phyloP scores from a whole-genome alignment of 371 early-diverging fungal species.

The Fennellomyces sp. region DNA sequence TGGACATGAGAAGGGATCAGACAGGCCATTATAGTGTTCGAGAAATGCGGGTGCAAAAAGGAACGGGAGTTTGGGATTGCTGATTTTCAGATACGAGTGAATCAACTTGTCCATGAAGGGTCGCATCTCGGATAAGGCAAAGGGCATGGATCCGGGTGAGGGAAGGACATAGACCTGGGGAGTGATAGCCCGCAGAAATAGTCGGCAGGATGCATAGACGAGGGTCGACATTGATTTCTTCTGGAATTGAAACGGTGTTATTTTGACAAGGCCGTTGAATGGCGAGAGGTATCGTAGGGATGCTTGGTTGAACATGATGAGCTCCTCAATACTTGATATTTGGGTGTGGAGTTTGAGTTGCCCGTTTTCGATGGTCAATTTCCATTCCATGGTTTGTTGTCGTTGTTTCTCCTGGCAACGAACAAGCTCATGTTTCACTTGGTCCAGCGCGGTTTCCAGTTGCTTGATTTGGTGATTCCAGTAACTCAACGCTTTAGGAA shows the following conservation, averaged over 20 bases:
- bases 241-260: not conserved
- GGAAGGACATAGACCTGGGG: not conserved
- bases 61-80: conserved; percentile 1
- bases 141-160: not conserved
- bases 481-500: too few species aligned
- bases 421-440: too few species aligned
- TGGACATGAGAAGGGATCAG: conserved; percentile 8
- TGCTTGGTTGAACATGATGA: conserved; percentile 4
- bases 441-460: too few species aligned
- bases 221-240: too few species aligned
- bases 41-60: conserved; percentile 6
- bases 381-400: too few species aligned
- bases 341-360: conserved; percentile 2
- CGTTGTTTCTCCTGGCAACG: not conserved
- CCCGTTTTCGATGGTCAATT: conserved; percentile 13
- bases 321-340: conserved; percentile 9
- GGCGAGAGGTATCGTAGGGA: conserved; percentile 11
- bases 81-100: not conserved
- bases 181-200: not conserved
- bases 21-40: not conserved
- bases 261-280: conserved; percentile 6
- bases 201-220: not conserved
- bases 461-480: too few species aligned
- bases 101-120: not conserved
- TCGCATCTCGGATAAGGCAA: not conserved